These are phyloP conservation scores for Suillus subalutaceus DNA, from an alignment of 768 basidiomycete genomes.

Conservation along the genomic window DNA sequence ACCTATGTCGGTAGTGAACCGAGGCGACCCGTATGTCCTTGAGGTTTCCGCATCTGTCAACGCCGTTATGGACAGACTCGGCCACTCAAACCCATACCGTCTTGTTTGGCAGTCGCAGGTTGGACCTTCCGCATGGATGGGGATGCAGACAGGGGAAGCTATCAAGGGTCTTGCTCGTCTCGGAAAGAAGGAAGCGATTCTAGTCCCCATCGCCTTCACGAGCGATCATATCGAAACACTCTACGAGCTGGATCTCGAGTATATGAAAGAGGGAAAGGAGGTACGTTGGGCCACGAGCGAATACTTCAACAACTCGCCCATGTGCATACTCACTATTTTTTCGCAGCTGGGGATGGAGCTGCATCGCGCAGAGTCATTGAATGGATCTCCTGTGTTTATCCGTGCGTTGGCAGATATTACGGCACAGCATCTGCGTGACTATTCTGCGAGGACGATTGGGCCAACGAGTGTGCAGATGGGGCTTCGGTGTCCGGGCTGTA, in stretches of 20 bases:
- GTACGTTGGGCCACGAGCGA: slow-evolving; percentile 43
- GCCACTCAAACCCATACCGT: slow-evolving; percentile 83
- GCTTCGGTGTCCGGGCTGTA: slow-evolving; percentile 94
- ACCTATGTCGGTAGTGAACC: slow-evolving; percentile 98
- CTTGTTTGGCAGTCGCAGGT: slow-evolving; percentile 99
- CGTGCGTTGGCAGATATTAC: slow-evolving; percentile 93
- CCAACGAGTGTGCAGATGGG: slow-evolving; percentile 78
- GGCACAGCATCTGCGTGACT: slow-evolving; percentile 73
- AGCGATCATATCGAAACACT: slow-evolving; percentile 99
- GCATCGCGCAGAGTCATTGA: slow-evolving; percentile 86
- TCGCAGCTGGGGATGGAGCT: slow-evolving; percentile 87
- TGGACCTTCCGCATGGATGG: slow-evolving; percentile 97
- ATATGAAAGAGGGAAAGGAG: slow-evolving; percentile 87
- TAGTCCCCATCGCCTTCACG: slow-evolving; percentile 97
- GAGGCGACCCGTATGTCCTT: slow-evolving; percentile 95
- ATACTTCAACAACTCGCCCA: slow-evolving; percentile 2
- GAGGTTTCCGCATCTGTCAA: slow-evolving; percentile 95
- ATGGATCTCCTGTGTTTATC: slow-evolving; percentile 95
- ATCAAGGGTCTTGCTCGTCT: slow-evolving; percentile 83
- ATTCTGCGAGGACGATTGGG: slow-evolving; percentile 53
- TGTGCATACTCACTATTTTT: slow-evolving; percentile 12
- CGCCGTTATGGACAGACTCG: slow-evolving; percentile 88
- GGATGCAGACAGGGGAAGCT: slow-evolving; percentile 91
- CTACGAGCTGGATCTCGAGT: slow-evolving; percentile 95
- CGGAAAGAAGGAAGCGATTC: slow-evolving; percentile 73